Evolutionary conservation across 31 red algal species (phyloP).

Genomic region (Porphyra umbilicalis): DNA sequence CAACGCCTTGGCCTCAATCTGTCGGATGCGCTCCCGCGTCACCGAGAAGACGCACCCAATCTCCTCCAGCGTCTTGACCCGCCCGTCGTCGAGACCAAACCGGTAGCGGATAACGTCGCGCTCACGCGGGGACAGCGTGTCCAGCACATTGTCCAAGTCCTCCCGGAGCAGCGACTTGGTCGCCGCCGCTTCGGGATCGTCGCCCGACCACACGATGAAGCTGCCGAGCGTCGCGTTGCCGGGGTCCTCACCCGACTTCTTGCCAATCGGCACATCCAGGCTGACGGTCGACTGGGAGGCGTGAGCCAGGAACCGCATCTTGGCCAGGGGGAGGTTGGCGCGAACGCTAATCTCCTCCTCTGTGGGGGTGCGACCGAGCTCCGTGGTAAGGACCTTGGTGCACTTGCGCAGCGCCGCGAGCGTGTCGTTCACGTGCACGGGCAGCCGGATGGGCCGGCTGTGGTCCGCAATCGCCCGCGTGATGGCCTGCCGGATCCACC

Average conservation of each 20-base stretch:
- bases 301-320: conserved; percentile 51
- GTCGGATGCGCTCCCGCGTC: conserved; percentile 90
- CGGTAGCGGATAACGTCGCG: conserved; percentile 84
- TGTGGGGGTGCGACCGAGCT: conserved; percentile 54
- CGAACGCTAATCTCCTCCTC: conserved; percentile 63
- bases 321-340: conserved; percentile 40
- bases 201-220: conserved; percentile 54
- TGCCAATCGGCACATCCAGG: conserved; percentile 62
- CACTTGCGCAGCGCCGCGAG: conserved; percentile 43
- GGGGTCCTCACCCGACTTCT: conserved; percentile 13
- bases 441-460: conserved; percentile 85
- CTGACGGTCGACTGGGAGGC: conserved; percentile 39
- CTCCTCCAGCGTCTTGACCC: conserved; percentile 84
- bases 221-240: conserved; percentile 39
- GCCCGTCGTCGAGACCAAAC: conserved; percentile 89
- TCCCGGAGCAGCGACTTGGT: conserved; percentile 59
- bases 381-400: conserved; percentile 34
- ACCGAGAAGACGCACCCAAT: conserved; percentile 80
- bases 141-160: conserved; percentile 79
- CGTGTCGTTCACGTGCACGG: conserved; percentile 96
- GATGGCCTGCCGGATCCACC: conserved; percentile 99
- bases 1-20: conserved; percentile 96
- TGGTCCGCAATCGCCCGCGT: conserved; percentile 92
- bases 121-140: conserved; percentile 76
- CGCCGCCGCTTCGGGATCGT: conserved; percentile 62